Conservation (phyloP, 2,329 filamentous ascomycete genomes). For the Aspergillus ochraceus region DNA sequence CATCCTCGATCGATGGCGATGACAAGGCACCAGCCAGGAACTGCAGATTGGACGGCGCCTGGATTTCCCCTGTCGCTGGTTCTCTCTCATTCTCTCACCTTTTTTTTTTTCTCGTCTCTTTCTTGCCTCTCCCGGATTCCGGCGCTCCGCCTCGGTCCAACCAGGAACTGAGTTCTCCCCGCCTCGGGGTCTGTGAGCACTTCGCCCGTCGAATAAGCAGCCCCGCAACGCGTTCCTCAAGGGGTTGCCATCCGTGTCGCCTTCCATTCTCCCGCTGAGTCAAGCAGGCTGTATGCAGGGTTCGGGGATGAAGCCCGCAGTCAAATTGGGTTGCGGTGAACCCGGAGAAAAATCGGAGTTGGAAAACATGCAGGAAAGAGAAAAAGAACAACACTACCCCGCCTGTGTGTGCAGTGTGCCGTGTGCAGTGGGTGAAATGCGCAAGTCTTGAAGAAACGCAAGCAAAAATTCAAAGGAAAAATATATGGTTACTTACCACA, state of each 20-base stretch:
- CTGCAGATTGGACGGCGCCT: neutral
- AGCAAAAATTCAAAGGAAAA: neutral
- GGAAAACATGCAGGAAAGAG: neutral
- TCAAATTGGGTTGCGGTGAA: neutral
- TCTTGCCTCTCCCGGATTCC: conserved; percentile 1
- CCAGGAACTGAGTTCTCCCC: neutral
- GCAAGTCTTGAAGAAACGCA: neutral
- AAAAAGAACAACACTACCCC: neutral
- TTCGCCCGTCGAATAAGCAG: conserved; percentile 7
- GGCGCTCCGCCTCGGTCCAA: conserved; percentile 3
- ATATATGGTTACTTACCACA: neutral
- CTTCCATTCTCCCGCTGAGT: neutral
- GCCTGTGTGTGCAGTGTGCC: neutral
- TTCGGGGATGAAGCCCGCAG: neutral
- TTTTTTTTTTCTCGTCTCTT: neutral
- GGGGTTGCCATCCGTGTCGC: neutral
- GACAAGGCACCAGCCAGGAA: neutral
- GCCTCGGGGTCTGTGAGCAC: neutral
- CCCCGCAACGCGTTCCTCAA: neutral
- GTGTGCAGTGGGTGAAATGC: neutral
- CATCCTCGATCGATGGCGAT: no score
- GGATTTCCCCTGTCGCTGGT: neutral
- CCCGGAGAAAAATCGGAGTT: neutral
- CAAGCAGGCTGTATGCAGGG: neutral
- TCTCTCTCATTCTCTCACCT: neutral